phyloP scores from a whole-genome alignment of 2,329 filamentous ascomycete species.

The Esteya vermicola region DNA sequence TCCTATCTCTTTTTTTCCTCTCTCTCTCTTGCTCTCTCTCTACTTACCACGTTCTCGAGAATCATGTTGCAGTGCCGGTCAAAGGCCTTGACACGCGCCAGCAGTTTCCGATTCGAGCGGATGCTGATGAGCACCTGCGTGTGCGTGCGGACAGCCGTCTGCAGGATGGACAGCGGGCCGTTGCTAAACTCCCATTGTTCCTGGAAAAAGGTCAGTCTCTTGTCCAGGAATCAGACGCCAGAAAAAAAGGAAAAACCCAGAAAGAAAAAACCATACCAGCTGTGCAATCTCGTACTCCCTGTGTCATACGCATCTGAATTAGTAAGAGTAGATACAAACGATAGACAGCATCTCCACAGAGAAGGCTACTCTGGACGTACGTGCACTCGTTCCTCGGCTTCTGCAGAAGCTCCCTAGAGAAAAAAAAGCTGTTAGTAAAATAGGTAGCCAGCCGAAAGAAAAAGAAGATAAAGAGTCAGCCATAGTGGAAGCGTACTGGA shows the following conservation, averaged over 20 bases:
- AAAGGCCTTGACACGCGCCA: conserved; percentile 95
- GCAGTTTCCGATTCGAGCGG: conserved; percentile 95
- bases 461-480: background rate
- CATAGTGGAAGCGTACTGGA: conserved; percentile 5
- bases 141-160: conserved; percentile 89
- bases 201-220: conserved; percentile 12
- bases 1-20: no score
- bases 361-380: conserved; percentile 1
- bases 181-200: conserved; percentile 39
- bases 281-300: conserved; percentile 87
- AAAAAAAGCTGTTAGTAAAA: background rate
- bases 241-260: background rate
- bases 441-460: no score
- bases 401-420: conserved; percentile 10
- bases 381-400: conserved; percentile 13
- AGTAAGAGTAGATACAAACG: no score
- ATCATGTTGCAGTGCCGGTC: conserved; percentile 94
- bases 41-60: conserved; percentile 17
- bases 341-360: background rate
- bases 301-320: conserved; percentile 3
- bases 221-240: no score
- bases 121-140: conserved; percentile 94
- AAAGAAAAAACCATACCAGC: conserved; percentile 25
- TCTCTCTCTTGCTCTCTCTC: conserved; percentile 90
- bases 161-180: conserved; percentile 67